Base-by-base conservation (phyloP, 2,329 filamentous ascomycete genomes). In the Sporothrix mexicana region DNA sequence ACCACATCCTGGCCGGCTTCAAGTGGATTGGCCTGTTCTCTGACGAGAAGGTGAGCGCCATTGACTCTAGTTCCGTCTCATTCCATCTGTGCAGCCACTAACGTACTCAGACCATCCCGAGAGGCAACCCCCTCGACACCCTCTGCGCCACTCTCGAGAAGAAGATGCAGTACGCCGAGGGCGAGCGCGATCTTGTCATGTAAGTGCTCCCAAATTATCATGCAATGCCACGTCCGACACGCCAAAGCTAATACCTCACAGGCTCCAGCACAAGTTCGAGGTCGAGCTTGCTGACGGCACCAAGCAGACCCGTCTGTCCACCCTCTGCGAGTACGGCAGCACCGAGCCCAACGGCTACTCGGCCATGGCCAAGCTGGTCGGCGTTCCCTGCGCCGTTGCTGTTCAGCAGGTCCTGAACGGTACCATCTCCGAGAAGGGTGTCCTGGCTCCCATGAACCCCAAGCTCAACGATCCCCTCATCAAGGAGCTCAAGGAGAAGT, bases 141-240 rank as follows among this genome's bases (percentile, higher is more conserved):
- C 89, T 97, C 53, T 97, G 94, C 84, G 93, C 93, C 45, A 92
- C 90, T 2, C 88, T 97, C 43, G 94, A 97, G 86, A 84, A 93
- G 86, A 97, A 97, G 90, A 97, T 97, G 93, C 88, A 93, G 82
- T 97, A 91, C 82, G 92, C 88, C 79, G 86, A 92, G 78, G 91
- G 88, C 74, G 94, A 97, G 88, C 91, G 94, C 74, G 94, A 97
- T 82, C 85, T 97, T 76, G 92, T 96, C 76, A 89, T 92, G 84
- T 75, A 68, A 23, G 59, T 67, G 25, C n/a, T 12, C 55, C 10
- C 36, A 25, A 15, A 30, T 2, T 15, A 1, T 36, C 23, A 36
- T 59, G 9, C 51, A 10, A 3, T 5, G 10, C 55, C 23, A 36
- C 30, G 1, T 20, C 3, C 6, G 10, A 10, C 10, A 55, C 55